Evolutionary conservation across 139 green algal species (phyloP).

Genomic region (Bryopsis sp.): DNA sequence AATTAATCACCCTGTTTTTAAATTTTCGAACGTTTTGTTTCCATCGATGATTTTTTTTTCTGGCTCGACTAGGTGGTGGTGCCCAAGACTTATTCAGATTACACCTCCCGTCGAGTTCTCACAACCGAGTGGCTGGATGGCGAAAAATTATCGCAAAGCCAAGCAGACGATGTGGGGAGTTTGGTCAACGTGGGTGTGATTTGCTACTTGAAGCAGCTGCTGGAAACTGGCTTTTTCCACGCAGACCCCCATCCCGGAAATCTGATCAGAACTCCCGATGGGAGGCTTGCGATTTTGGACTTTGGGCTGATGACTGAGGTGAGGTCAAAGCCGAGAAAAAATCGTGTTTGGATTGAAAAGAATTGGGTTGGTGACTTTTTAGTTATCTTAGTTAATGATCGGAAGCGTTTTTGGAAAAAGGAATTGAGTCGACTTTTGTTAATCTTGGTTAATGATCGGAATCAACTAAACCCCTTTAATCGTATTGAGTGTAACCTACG

Average conservation of each 20-base stretch:
- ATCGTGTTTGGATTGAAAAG: conserved; percentile 18
- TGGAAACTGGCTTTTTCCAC: conserved; percentile 77
- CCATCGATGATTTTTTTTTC: too few species aligned
- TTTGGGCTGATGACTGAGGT: conserved; percentile 82
- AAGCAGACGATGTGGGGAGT: conserved; percentile 75
- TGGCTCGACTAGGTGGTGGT: conserved; percentile 74
- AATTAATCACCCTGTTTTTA: too few species aligned
- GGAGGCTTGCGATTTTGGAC: conserved; percentile 90
- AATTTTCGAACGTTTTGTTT: too few species aligned
- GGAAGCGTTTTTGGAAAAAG: too few species aligned
- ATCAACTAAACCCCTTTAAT: too few species aligned
- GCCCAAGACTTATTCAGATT: conserved; percentile 69
- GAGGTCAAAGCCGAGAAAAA: too few species aligned
- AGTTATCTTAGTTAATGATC: too few species aligned
- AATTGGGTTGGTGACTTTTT: too few species aligned
- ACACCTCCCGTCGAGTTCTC: conserved; percentile 70
- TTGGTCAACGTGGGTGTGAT: conserved; percentile 97
- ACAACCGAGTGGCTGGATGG: conserved; percentile 76
- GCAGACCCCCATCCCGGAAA: conserved; percentile 57
- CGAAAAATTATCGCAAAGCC: conserved; percentile 63
- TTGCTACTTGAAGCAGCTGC: conserved; percentile 96
- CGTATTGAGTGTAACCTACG: too few species aligned
- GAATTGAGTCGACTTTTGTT: too few species aligned
- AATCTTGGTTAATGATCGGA: too few species aligned
- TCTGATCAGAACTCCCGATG: conserved; percentile 93